Conservation (phyloP, 2,329 filamentous ascomycete genomes). For the Hirsutella rhossiliensis region DNA sequence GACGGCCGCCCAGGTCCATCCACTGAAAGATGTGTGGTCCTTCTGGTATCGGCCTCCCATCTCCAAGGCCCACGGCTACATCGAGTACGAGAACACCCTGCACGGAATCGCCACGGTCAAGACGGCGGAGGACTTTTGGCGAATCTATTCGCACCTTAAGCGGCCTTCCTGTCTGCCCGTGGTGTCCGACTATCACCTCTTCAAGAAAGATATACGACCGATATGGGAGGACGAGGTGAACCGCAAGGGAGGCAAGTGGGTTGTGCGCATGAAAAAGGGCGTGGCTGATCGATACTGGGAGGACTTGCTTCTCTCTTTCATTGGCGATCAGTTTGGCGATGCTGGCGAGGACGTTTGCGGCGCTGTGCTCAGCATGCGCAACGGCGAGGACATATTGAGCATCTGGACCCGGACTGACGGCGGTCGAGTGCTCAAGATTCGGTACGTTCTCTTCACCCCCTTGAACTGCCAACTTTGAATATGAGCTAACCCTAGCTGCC, state of each 20-base stretch:
- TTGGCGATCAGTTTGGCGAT: slow-evolving; percentile 90
- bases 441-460: slow-evolving; percentile 40
- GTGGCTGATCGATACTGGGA: slow-evolving; percentile 97
- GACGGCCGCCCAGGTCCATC: slow-evolving; percentile 30
- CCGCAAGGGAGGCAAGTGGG: slow-evolving; percentile 93
- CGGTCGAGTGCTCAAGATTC: slow-evolving; percentile 88
- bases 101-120: slow-evolving; percentile 72
- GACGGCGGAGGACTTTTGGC: slow-evolving; percentile 84
- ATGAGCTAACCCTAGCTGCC: slow-evolving; percentile 5
- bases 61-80: slow-evolving; percentile 76
- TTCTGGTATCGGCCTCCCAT: slow-evolving; percentile 97
- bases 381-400: slow-evolving; percentile 92
- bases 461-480: background rate
- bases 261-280: slow-evolving; percentile 91
- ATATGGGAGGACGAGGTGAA: slow-evolving; percentile 99
- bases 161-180: slow-evolving; percentile 77
- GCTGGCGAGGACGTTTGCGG: slow-evolving; percentile 91
- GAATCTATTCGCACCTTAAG: slow-evolving; percentile 79
- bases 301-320: slow-evolving; percentile 76
- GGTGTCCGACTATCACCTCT: slow-evolving; percentile 95
- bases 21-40: slow-evolving; percentile 79
- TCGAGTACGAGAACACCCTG: slow-evolving; percentile 94
- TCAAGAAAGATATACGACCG: slow-evolving; percentile 89
- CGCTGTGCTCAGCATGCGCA: slow-evolving; percentile 84
- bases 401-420: slow-evolving; percentile 95